Evolutionary conservation across 192 early-diverging fungal species (phyloP).

Genomic region (Podila minutissima): DNA sequence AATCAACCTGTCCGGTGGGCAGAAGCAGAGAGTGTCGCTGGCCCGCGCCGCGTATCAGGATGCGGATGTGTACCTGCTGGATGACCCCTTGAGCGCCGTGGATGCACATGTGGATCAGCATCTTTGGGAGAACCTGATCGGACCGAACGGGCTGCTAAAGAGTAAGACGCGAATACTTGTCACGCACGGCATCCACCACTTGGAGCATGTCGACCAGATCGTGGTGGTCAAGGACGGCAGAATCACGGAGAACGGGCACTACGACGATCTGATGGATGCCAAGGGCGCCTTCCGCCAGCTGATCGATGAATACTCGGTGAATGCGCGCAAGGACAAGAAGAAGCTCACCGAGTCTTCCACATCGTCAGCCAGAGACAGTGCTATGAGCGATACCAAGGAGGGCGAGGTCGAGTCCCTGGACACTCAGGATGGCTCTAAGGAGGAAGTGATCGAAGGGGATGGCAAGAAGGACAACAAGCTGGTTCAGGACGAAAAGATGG

Average conservation of each 20-base stretch:
- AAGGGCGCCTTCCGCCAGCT: slow-evolving; percentile 70
- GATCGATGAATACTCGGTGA: slow-evolving; percentile 72
- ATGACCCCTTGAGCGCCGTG: slow-evolving; percentile 64
- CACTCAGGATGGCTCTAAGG: slow-evolving; percentile 39
- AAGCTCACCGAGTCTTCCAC: background rate
- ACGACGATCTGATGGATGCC: slow-evolving; percentile 66
- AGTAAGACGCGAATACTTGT: slow-evolving; percentile 82
- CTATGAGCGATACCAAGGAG: slow-evolving; percentile 7
- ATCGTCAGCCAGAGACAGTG: slow-evolving; percentile 6
- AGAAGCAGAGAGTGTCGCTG: slow-evolving; percentile 67
- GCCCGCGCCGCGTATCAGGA: slow-evolving; percentile 80
- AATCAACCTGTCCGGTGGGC: slow-evolving; percentile 44
- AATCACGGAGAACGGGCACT: slow-evolving; percentile 72
- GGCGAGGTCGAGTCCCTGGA: slow-evolving; percentile 17
- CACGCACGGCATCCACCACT: slow-evolving; percentile 80
- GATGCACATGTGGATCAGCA: slow-evolving; percentile 65
- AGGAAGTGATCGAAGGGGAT: slow-evolving; percentile 6
- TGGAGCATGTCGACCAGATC: slow-evolving; percentile 70
- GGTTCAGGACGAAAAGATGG: slow-evolving; percentile 82
- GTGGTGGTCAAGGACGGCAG: slow-evolving; percentile 75
- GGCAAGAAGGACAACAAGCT: slow-evolving; percentile 51
- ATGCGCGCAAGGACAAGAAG: slow-evolving; percentile 37
- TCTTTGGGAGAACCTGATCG: slow-evolving; percentile 87
- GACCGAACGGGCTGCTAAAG: slow-evolving; percentile 80
- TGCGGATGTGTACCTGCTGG: slow-evolving; percentile 60